Conservation (phyloP, 2,329 filamentous ascomycete genomes). For the Elsinoe perseae region DNA sequence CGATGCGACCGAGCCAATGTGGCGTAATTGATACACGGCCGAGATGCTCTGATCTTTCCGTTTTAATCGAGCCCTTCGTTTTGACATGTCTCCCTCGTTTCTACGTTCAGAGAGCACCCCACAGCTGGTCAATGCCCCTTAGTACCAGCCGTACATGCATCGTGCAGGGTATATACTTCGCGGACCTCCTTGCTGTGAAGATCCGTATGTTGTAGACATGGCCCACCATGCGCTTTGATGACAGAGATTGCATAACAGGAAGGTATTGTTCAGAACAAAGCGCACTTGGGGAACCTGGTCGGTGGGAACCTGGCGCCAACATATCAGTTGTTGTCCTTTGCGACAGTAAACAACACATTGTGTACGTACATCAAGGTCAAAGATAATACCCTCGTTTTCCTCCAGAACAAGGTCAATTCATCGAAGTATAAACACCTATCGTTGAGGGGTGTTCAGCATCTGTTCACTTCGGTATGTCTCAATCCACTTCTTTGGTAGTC, state of each 20-base stretch:
- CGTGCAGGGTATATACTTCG: background rate
- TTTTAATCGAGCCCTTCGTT: background rate
- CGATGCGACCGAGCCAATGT: background rate
- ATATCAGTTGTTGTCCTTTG: background rate
- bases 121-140: background rate
- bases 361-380: background rate
- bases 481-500: background rate
- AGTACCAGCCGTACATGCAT: background rate
- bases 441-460: too few species aligned
- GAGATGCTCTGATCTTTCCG: background rate
- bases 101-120: background rate
- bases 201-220: too few species aligned
- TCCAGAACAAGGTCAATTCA: too few species aligned
- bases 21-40: background rate
- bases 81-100: background rate
- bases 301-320: background rate
- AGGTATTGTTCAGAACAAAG: background rate
- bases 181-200: too few species aligned
- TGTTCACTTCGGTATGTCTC: background rate
- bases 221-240: too few species aligned
- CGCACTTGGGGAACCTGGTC: background rate
- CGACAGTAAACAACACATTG: background rate
- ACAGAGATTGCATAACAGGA: background rate
- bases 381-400: background rate
- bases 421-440: too few species aligned